A percentile compares a stretch with the other conserved stretches of the same genome.
These are phyloP conservation scores for Apophysomyces trapeziformis DNA, from an alignment of 371 early-diverging fungal species.

Conservation along the genomic window DNA sequence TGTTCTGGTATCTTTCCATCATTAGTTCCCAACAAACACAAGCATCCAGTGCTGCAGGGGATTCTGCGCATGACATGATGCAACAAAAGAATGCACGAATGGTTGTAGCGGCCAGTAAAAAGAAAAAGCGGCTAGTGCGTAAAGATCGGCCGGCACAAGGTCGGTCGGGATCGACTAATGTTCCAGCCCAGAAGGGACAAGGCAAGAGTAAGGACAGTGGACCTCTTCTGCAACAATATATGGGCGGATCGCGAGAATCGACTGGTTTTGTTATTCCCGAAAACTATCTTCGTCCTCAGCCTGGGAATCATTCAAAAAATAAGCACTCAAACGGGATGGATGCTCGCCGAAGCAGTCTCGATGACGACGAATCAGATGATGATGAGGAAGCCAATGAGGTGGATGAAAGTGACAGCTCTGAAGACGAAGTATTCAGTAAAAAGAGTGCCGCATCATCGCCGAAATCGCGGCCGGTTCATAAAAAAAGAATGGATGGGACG, in stretches of 20 bases:
- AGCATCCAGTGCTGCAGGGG: slow-evolving; percentile 10
- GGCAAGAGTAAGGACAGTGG: neutral
- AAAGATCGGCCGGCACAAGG: slow-evolving; percentile 18
- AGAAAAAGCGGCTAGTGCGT: slow-evolving; percentile 21
- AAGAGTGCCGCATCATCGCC: slow-evolving; percentile 9
- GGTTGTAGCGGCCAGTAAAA: slow-evolving; percentile 23
- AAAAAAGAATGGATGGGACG: neutral
- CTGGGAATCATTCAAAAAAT: neutral
- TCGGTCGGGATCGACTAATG: neutral
- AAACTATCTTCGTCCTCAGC: slow-evolving; percentile 36
- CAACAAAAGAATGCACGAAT: slow-evolving; percentile 18
- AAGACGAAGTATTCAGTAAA: slow-evolving; percentile 6
- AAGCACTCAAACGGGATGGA: slow-evolving; percentile 6
- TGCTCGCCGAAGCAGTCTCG: slow-evolving; percentile 14
- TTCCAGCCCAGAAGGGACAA: neutral
- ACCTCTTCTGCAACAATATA: slow-evolving; percentile 13
- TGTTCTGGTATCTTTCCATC: slow-evolving; percentile 92
- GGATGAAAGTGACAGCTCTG: slow-evolving; percentile 15
- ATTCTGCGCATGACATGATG: slow-evolving; percentile 20
- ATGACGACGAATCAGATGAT: slow-evolving; percentile 25
- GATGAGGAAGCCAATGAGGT: slow-evolving; percentile 20
- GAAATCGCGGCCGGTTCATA: neutral
- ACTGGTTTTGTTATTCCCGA: slow-evolving; percentile 53
- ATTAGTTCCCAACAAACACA: slow-evolving; percentile 43
- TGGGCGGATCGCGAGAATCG: slow-evolving; percentile 22